Percentiles rank a stretch among this genome's conserved stretches.
These are phyloP conservation scores for Leccinellum albellum DNA, from an alignment of 768 basidiomycete genomes.

Conservation along the genomic window DNA sequence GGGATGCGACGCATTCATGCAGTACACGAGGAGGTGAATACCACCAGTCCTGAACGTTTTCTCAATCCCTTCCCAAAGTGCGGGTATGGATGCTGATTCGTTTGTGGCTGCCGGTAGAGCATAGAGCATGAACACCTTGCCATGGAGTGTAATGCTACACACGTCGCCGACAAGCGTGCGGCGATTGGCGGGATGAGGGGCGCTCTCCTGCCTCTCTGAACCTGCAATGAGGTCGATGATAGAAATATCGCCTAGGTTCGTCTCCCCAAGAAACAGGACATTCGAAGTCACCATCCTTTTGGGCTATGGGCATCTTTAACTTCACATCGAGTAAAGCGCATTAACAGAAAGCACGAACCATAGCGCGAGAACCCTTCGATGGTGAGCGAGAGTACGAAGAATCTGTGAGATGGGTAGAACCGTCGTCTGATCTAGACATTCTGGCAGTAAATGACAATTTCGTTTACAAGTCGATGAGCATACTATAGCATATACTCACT, in stretches of 20 bases:
- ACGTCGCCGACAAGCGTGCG: not conserved
- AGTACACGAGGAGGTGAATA: conserved; percentile 19
- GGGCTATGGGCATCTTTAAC: conserved; percentile 12
- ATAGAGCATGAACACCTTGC: conserved; percentile 15
- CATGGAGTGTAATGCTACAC: conserved; percentile 11
- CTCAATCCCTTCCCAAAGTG: conserved; percentile 2
- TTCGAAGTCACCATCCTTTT: conserved; percentile 6
- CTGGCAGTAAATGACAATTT: conserved; percentile 3
- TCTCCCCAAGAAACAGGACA: conserved; percentile 23
- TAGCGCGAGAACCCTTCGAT: conserved; percentile 4
- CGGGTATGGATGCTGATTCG: not conserved
- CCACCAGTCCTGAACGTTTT: conserved; percentile 6
- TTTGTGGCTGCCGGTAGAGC: not conserved
- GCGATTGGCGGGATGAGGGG: not conserved
- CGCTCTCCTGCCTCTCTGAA: not conserved
- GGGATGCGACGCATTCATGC: conserved; percentile 14
- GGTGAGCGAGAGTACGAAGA: conserved; percentile 9
- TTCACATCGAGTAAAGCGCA: not conserved
- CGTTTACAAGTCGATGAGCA: not conserved
- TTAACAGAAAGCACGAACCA: conserved; percentile 11
- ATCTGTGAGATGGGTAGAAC: conserved; percentile 4
- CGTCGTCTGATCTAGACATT: conserved; percentile 17
- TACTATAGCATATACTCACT: conserved; percentile 8
- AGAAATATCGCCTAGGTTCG: conserved; percentile 13
- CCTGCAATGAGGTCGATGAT: conserved; percentile 17